Evolutionary conservation across 2,329 filamentous ascomycete species (phyloP).

Genomic region (Penicillium italicum): DNA sequence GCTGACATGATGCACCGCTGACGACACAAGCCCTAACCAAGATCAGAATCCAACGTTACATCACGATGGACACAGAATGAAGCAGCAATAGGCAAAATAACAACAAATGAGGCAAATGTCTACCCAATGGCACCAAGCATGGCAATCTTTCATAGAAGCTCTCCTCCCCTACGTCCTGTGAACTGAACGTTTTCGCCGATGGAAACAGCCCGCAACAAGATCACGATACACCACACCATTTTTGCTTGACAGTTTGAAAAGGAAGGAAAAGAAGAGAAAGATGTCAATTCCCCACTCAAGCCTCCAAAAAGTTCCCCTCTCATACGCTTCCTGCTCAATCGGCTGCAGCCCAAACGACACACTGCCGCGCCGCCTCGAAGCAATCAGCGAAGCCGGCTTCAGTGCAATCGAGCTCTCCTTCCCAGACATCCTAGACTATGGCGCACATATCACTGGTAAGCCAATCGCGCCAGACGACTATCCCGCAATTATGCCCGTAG

Average conservation of each 20-base stretch:
- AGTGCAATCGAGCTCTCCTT: slow-evolving; percentile 70
- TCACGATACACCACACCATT: not conserved
- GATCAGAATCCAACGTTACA: slow-evolving; percentile 10
- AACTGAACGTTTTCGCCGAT: not conserved
- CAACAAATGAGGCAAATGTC: not conserved
- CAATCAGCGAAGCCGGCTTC: slow-evolving; percentile 47
- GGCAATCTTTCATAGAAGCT: not conserved
- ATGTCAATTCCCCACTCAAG: slow-evolving; percentile 16
- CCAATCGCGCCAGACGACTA: slow-evolving; percentile 59
- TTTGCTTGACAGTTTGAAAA: not conserved
- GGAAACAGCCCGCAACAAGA: not conserved
- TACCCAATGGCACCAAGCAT: not conserved
- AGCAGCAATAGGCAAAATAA: not conserved
- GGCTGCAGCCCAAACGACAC: slow-evolving; percentile 34
- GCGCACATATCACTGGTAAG: slow-evolving; percentile 49
- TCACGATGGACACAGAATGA: slow-evolving; percentile 16
- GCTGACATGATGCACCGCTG: slow-evolving; percentile 8
- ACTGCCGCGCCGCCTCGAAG: slow-evolving; percentile 39
- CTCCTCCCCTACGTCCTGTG: not conserved
- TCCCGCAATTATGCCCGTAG: slow-evolving; percentile 54
- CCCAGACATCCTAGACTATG: slow-evolving; percentile 66
- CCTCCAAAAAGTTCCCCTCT: slow-evolving; percentile 32
- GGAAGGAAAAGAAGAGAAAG: not conserved
- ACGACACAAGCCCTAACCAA: slow-evolving; percentile 4
- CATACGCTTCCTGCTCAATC: slow-evolving; percentile 46